A percentile compares a stretch with the other conserved stretches of the same genome.
Conservation (phyloP, 176 grass and related monocot species). For the Zea mays region DNA sequence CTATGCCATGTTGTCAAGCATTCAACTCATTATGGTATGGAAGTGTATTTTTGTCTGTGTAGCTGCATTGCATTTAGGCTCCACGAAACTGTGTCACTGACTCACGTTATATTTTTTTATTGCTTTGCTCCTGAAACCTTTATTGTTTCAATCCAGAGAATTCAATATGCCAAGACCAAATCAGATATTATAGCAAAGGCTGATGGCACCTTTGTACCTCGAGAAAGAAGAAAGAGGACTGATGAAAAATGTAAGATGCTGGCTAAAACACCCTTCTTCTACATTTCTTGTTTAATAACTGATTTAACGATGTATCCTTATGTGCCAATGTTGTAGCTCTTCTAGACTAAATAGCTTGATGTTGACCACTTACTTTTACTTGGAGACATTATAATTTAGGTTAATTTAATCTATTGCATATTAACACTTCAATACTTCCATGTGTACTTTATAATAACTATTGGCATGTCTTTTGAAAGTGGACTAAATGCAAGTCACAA, state of each 20-base stretch:
- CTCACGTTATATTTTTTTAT: neutral
- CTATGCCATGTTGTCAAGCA: neutral
- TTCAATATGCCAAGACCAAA: slow-evolving; percentile 98
- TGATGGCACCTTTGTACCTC: slow-evolving; percentile 83
- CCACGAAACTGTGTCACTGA: neutral
- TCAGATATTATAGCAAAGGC: slow-evolving; percentile 91
- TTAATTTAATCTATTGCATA: neutral
- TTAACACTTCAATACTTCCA: neutral
- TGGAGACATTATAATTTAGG: neutral
- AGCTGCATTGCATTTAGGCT: slow-evolving; percentile 21
- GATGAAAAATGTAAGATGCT: slow-evolving; percentile 73
- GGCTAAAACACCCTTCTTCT: slow-evolving; percentile 2
- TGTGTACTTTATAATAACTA: neutral
- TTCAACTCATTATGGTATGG: neutral
- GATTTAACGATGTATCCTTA: slow-evolving; percentile 9
- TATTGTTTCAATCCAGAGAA: slow-evolving; percentile 67
- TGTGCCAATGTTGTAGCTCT: slow-evolving; percentile 8
- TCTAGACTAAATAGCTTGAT: neutral
- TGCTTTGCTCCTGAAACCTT: slow-evolving; percentile 17
- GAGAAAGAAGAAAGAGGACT: slow-evolving; percentile 78
- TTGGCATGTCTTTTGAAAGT: slow-evolving; percentile 3
- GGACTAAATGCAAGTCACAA: slow-evolving; percentile 15
- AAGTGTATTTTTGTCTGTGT: neutral
- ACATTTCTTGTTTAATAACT: slow-evolving; percentile 9
- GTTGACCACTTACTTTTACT: slow-evolving; percentile 8